Percentiles rank a stretch among this genome's conserved stretches.
These are phyloP conservation scores for Dothiorella sarmentorum DNA, from an alignment of 2,329 filamentous ascomycete species.

Conservation along the genomic window DNA sequence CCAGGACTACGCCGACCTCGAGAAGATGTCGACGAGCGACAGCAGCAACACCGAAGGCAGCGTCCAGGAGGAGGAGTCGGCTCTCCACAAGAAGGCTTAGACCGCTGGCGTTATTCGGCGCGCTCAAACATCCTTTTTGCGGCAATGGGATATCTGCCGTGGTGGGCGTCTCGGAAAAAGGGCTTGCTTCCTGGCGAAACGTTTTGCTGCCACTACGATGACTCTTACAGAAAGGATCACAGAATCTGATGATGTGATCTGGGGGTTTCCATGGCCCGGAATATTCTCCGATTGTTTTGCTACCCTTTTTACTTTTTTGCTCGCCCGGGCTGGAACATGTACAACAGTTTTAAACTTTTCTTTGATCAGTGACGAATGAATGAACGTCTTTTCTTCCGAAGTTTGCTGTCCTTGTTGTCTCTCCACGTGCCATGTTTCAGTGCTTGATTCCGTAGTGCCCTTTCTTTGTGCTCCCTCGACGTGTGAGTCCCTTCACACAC, in stretches of 20 bases:
- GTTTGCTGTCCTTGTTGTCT: not conserved
- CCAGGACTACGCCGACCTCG: conserved; percentile 51
- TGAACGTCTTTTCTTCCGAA: not conserved
- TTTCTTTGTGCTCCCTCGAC: too few species aligned
- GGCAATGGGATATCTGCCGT: conserved; percentile 6
- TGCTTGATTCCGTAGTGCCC: not conserved
- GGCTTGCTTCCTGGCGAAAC: too few species aligned
- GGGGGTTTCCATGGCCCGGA: conserved; percentile 6
- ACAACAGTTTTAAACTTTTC: conserved; percentile 4
- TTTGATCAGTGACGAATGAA: conserved; percentile 16
- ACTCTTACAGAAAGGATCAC: conserved; percentile 19
- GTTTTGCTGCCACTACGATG: not conserved
- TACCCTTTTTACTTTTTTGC: not conserved
- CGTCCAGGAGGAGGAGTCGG: conserved; percentile 52
- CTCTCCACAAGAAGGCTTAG: conserved; percentile 10
- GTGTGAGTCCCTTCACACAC: too few species aligned
- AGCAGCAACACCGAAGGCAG: conserved; percentile 56
- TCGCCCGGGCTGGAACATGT: not conserved
- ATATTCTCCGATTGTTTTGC: not conserved
- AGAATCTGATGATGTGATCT: not conserved
- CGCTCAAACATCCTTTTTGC: not conserved
- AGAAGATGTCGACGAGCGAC: conserved; percentile 49
- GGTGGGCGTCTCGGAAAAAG: too few species aligned
- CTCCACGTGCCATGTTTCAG: not conserved
- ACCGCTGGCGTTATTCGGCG: not conserved